phyloP scores from a whole-genome alignment of 1,284 basidiomycete genomes.

The Chiua sp. region DNA sequence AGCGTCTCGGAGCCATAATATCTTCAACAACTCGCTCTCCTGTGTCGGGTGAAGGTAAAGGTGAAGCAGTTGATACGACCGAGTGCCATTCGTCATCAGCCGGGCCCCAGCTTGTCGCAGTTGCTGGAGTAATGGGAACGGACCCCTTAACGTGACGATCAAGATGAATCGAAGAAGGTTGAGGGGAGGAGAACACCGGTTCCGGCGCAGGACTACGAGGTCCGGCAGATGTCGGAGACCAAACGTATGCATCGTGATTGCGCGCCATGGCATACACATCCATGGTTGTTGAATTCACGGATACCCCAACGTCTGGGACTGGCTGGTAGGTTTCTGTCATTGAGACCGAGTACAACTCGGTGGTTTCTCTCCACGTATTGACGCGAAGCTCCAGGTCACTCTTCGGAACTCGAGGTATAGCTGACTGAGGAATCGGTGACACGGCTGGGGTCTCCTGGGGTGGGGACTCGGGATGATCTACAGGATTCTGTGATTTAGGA shows the following conservation, averaged over 20 bases:
- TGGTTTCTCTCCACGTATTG: constrained; percentile 66
- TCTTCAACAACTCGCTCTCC: constrained; percentile 49
- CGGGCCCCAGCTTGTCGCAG: constrained; percentile 39
- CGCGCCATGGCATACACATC: constrained; percentile 30
- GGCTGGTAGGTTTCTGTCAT: constrained; percentile 44
- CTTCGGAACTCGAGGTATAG: constrained; percentile 57
- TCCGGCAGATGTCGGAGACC: constrained; percentile 69
- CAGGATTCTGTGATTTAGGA: constrained; percentile 32
- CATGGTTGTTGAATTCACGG: constrained; percentile 11
- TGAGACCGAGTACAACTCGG: constrained; percentile 54
- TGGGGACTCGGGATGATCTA: constrained; percentile 26
- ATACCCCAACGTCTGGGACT: constrained; percentile 6
- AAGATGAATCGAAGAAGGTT: constrained; percentile 53
- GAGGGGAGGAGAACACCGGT: constrained; percentile 43
- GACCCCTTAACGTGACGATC: constrained; percentile 59
- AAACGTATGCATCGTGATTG: constrained; percentile 60
- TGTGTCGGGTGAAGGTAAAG: constrained; percentile 39
- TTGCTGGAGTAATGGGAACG: constrained; percentile 55
- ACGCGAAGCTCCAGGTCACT: constrained; percentile 60
- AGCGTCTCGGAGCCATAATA: constrained; percentile 14
- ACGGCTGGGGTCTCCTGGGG: constrained; percentile 43
- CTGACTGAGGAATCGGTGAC: constrained; percentile 67
- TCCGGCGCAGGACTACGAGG: constrained; percentile 51
- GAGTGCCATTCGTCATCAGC: constrained; percentile 22
- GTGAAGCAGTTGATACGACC: constrained; percentile 8